Evolutionary conservation across 805 yeast species (phyloP), one percentile per base, ranked within the genome.

Genomic region (Starmerella stigmatis): DNA sequence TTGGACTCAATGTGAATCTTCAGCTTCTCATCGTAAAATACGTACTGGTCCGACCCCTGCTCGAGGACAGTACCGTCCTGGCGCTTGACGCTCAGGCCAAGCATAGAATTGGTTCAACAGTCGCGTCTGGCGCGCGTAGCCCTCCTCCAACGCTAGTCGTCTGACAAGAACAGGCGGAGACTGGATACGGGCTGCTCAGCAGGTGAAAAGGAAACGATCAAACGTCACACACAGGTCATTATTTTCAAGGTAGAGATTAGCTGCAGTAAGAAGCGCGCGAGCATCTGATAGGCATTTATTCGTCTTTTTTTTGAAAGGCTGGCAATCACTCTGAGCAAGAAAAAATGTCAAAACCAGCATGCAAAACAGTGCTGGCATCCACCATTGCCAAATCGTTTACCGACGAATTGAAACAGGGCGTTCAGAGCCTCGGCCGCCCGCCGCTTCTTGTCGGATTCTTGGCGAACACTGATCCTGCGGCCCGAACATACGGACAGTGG

Each of bases 391-490:
- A 88, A 59, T 73, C 78, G 6, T 92, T 75, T 62, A 73, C 76
- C 19, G 77, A 76, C 35, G 97, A 92, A 61, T 74, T 92, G 44
- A 68, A 70, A 15, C 59, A 62, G 6, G 77, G 76, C 38, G 82
- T 86, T 9, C 58, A 67, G 20, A 53, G 64, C 16, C 66, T 86
- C 27, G 65, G 59, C 11, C 67, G 74, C 50, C 68, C 72, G 26
- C 97, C 97, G 6, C 74, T 73, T 53, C 68, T 92, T 31, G 96
- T 89, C 27, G 98, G 98, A 0, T 77, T 92, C 50, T 69, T 92
- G 33, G 96, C 96, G 13, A 92, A 92, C 62, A 70, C 72, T 13
- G 98, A 92, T 57, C 97, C 96, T 2, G 96, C 97, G 11, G 97
- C 96, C 5, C 74, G 74, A 58, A 82, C 82, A 82, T 92, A 92